Evolutionary conservation across 225 moss, liverwort and hornwort species (phyloP), one percentile per base, ranked within the genome.

Genomic region (Antitrichia curtipendula): DNA sequence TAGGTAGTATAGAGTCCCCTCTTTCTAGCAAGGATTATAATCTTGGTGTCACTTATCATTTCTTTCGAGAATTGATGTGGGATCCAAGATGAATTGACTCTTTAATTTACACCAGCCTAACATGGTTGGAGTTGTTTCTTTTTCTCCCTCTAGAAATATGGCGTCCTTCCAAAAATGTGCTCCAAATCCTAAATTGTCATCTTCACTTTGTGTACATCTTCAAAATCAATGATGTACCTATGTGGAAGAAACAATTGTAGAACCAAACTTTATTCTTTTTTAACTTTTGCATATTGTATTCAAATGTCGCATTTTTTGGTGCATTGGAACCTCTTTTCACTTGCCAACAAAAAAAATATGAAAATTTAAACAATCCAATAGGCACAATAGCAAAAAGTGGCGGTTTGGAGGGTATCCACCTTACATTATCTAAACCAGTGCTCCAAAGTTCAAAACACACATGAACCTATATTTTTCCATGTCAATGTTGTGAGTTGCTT

Each of bases 171-270:
- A 0, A n/a, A 21, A 36, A n/a, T n/a, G n/a, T 65, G n/a, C 6
- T 0, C 21, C 21, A 21, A 0, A 20, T 1, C 12, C 12, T 11
- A n/a, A 21, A n/a, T 3, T 1, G 1, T 7, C n/a, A 66, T 21
- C 21, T n/a, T 22, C 4, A 12, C 7, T 66, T 7, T n/a, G 66
- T 22, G 4, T 12, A 66, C n/a, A 66, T n/a, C 7, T 66, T 12
- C 4, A 21, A 66, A n/a, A 21, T 22, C 12, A 3, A n/a, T 22
- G 3, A 11, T 36, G 6, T 36, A 36, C 36, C 19, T 3, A 12
- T 6, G 1, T 6, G 0, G 7, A n/a, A n/a, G 7, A 66, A 21
- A 21, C 0, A 0, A 21, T n/a, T 66, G 21, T 21, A n/a, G 1
- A n/a, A 12, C 66, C 22, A 66, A 66, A n/a, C 12, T n/a, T n/a